phyloP scores from a whole-genome alignment of 2,329 filamentous ascomycete genomes.

The Lasiodiplodia citricola region DNA sequence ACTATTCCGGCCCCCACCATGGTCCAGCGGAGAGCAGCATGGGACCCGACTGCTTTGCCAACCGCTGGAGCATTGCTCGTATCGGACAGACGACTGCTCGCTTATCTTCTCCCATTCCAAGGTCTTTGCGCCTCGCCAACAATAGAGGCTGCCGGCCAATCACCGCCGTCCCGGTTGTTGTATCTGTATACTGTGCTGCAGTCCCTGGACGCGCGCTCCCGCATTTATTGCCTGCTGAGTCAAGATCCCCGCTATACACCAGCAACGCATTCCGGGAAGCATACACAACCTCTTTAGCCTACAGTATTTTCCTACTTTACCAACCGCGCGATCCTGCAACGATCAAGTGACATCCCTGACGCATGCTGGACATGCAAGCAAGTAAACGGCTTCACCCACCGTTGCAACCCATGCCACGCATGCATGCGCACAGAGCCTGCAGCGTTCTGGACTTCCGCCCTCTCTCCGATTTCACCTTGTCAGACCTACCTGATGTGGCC shows the following conservation, averaged over 20 bases:
- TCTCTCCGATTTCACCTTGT: not conserved
- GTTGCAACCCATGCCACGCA: not conserved
- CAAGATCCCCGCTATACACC: not conserved
- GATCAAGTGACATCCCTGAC: constrained; percentile 11
- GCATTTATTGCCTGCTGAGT: not conserved
- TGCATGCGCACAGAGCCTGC: constrained; percentile 5
- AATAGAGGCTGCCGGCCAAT: not conserved
- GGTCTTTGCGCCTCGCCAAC: not conserved
- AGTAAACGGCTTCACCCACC: not conserved
- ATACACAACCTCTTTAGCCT: not conserved
- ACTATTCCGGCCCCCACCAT: constrained; percentile 10
- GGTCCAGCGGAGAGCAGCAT: not conserved
- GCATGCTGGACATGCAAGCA: not conserved
- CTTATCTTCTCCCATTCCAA: constrained; percentile 15
- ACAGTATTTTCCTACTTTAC: not conserved
- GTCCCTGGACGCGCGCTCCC: not conserved
- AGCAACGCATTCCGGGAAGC: not conserved
- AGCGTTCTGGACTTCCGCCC: constrained; percentile 4
- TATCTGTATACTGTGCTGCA: not conserved
- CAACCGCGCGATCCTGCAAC: not conserved
- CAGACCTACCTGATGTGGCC: constrained; percentile 14
- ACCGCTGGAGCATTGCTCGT: not conserved
- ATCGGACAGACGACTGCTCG: not conserved
- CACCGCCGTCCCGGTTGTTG: not conserved
- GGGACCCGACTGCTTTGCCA: not conserved